Evolutionary conservation across 768 basidiomycete species (phyloP), one percentile per base, ranked within the genome.

Genomic region (Suillus brevipes): DNA sequence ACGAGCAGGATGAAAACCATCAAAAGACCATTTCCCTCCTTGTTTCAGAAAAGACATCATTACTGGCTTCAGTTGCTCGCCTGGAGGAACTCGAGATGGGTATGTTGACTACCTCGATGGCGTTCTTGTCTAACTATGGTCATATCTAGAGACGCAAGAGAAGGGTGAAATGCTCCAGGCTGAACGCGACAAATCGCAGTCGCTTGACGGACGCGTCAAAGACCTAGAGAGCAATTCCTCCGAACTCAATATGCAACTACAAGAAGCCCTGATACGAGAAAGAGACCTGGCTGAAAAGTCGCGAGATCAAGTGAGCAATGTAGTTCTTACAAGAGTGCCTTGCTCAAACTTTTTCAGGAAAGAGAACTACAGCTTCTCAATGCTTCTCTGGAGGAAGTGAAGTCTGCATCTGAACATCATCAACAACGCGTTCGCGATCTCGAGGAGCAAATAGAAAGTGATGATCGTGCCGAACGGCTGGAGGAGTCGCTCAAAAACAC

Each of bases 401-500:
- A 82, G 58, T 77, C 81, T 45, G 82, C 87, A 65, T 81, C 84
- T 6, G 84, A 85, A 58, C 82, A 84, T 56, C 81, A 83, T 66
- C 82, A 84, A 65, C 83, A 86, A 53, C 81, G 84, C 62, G 81
- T 89, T 31, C 87, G 86, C 34, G 91, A 94, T 68, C 76, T 95
- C 38, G 87, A 91, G 70, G 92, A 94, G 66, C 90, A 92, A 68
- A 88, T 95, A 25, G 87, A 94, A 74, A 88, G 85, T 65, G 92
- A 95, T 72, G 91, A 94, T 75, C 88, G 90, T 49, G 87, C 88
- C 18, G 92, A 93, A 67, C 83, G 83, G 50, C 77, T 94, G 31
- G 92, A 94, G 72, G 78, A 78, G 53, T 89, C 89, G 9, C 78
- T 95, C 56, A 89, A 88, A 72, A 88, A 92, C 70, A 89, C 89